Conservation (phyloP, 352 stramenopile species). For the Phytophthora europaea region DNA sequence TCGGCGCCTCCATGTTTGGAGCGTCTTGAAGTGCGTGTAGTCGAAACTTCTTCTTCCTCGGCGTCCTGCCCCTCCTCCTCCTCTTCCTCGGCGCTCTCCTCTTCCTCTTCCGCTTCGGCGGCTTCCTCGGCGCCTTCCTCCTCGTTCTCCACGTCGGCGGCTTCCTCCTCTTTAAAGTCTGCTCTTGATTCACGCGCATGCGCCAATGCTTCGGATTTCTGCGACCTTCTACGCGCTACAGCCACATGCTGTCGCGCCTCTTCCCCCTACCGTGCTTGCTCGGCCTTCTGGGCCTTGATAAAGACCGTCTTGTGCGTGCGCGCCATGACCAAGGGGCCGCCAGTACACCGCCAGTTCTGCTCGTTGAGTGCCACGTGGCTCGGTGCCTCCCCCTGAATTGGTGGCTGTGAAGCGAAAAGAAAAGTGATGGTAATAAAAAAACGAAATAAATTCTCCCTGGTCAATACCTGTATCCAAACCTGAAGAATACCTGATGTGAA, state of each 20-base stretch:
- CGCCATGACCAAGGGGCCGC: not conserved
- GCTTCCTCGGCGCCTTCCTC: not conserved
- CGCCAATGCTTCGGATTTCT: not conserved
- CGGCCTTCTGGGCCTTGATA: not conserved
- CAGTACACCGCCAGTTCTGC: not conserved
- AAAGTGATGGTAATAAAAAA: no score
- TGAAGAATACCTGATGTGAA: no score
- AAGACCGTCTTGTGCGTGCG: not conserved
- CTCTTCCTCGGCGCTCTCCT: not conserved
- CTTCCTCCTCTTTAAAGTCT: not conserved
- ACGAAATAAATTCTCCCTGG: no score
- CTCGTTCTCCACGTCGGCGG: not conserved
- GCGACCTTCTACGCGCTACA: not conserved
- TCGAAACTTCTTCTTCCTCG: not conserved
- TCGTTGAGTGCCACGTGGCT: not conserved
- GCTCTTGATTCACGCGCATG: not conserved
- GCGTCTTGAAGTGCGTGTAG: no score
- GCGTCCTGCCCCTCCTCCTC: not conserved
- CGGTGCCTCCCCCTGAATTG: not conserved
- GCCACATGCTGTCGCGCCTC: not conserved
- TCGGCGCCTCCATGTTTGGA: no score
- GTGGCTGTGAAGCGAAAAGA: no score
- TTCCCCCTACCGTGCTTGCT: not conserved
- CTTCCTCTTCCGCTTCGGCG: no score
- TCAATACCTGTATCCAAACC: no score